phyloP scores from a whole-genome alignment of 345 rosid species.

The Mallotus nudiflorus region DNA sequence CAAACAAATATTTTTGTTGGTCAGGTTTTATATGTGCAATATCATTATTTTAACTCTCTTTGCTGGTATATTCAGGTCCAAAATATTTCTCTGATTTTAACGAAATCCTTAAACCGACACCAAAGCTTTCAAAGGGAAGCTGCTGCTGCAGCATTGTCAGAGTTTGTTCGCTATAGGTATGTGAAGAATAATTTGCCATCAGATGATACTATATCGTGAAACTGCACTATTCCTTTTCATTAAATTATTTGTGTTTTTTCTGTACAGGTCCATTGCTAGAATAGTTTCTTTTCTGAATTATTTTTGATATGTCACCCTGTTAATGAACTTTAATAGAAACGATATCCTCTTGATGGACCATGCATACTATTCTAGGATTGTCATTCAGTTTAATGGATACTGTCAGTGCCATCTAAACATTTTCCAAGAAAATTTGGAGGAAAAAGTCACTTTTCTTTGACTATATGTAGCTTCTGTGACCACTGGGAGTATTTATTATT shows the following conservation, averaged over 20 bases:
- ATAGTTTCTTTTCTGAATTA: not conserved
- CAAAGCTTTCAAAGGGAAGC: conserved; percentile 88
- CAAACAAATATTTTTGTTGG: not conserved
- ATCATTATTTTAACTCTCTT: conserved; percentile 1
- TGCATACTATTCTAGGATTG: not conserved
- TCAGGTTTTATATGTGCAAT: conserved; percentile 5
- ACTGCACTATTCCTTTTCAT: not conserved
- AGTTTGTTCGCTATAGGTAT: conserved; percentile 87
- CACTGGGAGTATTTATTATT: too few species aligned
- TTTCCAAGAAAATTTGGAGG: not conserved
- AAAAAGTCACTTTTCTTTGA: not conserved
- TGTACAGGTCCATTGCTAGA: not conserved
- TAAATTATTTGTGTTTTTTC: not conserved
- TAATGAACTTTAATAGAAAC: not conserved
- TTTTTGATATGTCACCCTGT: not conserved
- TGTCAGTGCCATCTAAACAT: not conserved
- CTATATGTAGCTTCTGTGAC: too few species aligned
- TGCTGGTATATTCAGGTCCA: conserved; percentile 56
- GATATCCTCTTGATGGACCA: not conserved
- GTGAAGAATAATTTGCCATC: not conserved
- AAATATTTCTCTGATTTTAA: conserved; percentile 66
- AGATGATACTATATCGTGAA: conserved; percentile 6
- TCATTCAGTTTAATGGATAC: too few species aligned
- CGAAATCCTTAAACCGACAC: conserved; percentile 64
- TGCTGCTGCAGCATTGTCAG: conserved; percentile 95